Percentiles rank a stretch among this genome's conserved stretches.
Conservation (phyloP, 257 asterid genomes). For the Solanum lignicaule region DNA sequence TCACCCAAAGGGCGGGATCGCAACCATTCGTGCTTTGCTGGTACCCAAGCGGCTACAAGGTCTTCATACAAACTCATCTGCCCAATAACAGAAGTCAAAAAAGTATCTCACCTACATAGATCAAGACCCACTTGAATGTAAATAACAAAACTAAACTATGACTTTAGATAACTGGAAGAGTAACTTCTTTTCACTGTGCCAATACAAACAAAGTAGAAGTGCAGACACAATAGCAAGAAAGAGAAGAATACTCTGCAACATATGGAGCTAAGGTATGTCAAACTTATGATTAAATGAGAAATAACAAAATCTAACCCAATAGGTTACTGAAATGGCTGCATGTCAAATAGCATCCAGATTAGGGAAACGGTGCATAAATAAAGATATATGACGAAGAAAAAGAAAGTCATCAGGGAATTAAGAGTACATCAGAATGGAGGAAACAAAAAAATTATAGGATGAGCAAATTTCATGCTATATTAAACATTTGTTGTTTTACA, state of each 20-base stretch:
- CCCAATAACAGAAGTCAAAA: slow-evolving; percentile 9
- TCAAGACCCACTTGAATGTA: background rate
- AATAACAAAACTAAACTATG: background rate
- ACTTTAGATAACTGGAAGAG: background rate
- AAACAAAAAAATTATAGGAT: background rate
- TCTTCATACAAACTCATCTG: slow-evolving; percentile 98
- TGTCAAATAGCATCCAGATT: background rate
- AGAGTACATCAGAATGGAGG: background rate
- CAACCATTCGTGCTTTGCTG: slow-evolving; percentile 90
- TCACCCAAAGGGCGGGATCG: slow-evolving; percentile 63
- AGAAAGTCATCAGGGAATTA: background rate
- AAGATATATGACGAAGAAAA: background rate
- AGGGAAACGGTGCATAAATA: background rate
- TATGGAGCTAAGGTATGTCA: background rate
- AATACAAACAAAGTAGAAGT: background rate
- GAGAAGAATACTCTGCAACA: background rate
- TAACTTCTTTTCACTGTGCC: background rate
- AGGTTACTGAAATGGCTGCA: background rate
- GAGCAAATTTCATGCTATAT: background rate
- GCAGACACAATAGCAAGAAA: background rate
- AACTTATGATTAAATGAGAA: background rate
- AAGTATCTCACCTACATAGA: background rate
- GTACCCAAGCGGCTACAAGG: slow-evolving; percentile 98
- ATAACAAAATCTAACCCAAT: background rate
- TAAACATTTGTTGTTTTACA: background rate